These are phyloP conservation scores for Plantago elongata DNA, from an alignment of 257 asterid species.

Conservation along the genomic window DNA sequence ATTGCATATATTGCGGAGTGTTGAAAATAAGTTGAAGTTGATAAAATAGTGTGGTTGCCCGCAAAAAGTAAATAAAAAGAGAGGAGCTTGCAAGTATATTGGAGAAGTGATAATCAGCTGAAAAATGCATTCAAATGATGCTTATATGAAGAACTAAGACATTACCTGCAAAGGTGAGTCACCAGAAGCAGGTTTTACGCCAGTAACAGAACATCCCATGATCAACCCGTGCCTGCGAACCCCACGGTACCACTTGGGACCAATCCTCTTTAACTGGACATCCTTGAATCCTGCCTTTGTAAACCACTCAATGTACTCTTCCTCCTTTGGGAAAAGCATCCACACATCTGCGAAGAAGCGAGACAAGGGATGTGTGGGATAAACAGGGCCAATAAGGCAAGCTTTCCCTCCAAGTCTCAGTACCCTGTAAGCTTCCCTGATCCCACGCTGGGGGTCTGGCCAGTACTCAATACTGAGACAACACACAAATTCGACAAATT, in stretches of 20 bases:
- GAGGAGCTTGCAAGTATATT: too few species aligned
- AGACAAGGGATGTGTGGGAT: constrained; percentile 88
- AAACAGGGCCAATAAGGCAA: constrained; percentile 87
- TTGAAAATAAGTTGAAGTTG: too few species aligned
- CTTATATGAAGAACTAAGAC: constrained; percentile 2
- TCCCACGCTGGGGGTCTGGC: constrained; percentile 99
- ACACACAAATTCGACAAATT: constrained; percentile 16
- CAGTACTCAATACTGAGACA: constrained; percentile 83
- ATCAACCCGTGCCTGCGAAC: constrained; percentile 93
- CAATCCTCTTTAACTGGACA: constrained; percentile 84
- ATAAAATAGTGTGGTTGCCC: too few species aligned
- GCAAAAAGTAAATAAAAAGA: too few species aligned
- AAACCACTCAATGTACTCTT: constrained; percentile 96
- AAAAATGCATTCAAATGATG: neutral
- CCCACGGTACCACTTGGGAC: constrained; percentile 98
- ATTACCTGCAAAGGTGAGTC: constrained; percentile 91
- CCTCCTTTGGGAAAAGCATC: constrained; percentile 99
- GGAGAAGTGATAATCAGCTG: neutral
- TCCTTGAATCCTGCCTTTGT: constrained; percentile 84
- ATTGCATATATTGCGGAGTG: too few species aligned
- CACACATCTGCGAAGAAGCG: constrained; percentile 91
- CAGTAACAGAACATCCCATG: constrained; percentile 97
- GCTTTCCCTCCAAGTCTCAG: constrained; percentile 85
- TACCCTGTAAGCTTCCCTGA: constrained; percentile 90
- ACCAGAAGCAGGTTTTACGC: constrained; percentile 79